Evolutionary conservation across 1,284 basidiomycete genomes (phyloP).

Genomic region (Trichosporon coremiiforme): DNA sequence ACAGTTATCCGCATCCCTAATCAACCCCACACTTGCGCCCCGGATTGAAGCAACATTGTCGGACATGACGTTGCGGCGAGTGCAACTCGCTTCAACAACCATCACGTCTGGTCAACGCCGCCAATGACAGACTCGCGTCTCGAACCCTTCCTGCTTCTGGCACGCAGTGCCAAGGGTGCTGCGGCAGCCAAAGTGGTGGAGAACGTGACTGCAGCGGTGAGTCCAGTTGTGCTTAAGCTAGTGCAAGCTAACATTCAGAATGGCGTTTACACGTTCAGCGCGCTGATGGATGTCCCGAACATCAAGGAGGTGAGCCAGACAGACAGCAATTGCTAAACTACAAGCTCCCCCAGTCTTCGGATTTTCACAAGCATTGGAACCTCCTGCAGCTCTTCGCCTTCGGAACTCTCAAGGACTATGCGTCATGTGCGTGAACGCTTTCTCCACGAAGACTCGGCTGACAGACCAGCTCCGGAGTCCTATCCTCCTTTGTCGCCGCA

Average conservation of each 20-base stretch:
- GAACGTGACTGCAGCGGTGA: conserved; percentile 75
- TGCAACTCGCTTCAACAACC: neutral
- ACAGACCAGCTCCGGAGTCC: conserved; percentile 62
- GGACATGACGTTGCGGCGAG: conserved; percentile 7
- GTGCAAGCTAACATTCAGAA: conserved; percentile 54
- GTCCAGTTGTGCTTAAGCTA: conserved; percentile 29
- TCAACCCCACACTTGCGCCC: conserved; percentile 1
- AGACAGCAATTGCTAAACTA: neutral
- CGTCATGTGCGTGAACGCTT: conserved; percentile 49
- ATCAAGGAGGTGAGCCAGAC: conserved; percentile 70
- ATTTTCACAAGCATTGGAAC: conserved; percentile 60
- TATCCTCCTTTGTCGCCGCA: conserved; percentile 70
- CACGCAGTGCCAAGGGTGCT: conserved; percentile 84
- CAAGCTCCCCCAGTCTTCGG: conserved; percentile 14
- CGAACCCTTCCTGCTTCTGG: conserved; percentile 86
- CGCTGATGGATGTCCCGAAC: conserved; percentile 77
- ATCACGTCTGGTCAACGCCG: conserved; percentile 1
- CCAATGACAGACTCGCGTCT: conserved; percentile 53
- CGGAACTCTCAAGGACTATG: conserved; percentile 78
- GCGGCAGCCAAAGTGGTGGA: conserved; percentile 84
- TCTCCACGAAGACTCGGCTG: neutral
- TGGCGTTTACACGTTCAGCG: conserved; percentile 86
- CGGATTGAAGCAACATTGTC: neutral
- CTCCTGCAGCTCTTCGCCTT: conserved; percentile 86
- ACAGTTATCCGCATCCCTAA: too few species aligned